Percentiles rank a stretch among this genome's conserved stretches.
These are phyloP conservation scores for Aegilops speltoides DNA, from an alignment of 176 grass and related monocot species.

Conservation along the genomic window DNA sequence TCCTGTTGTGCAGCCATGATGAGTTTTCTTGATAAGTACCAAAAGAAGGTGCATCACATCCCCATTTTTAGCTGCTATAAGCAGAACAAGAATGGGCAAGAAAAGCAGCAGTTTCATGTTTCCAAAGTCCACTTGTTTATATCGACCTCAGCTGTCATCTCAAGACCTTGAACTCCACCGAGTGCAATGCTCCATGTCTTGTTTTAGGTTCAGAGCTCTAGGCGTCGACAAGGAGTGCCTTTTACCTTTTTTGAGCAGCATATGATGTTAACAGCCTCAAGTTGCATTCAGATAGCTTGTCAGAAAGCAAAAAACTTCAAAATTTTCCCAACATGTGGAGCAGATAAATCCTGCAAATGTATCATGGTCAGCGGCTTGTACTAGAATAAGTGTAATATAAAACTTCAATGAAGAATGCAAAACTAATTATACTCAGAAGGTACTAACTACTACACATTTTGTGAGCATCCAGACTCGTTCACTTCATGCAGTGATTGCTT, in stretches of 20 bases:
- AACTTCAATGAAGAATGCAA: constrained; percentile 12
- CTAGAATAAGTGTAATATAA: neutral
- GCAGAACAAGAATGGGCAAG: neutral
- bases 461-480: neutral
- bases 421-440: neutral
- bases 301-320: constrained; percentile 9
- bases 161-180: constrained; percentile 6
- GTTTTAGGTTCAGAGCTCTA: constrained; percentile 11
- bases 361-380: neutral
- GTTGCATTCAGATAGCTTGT: constrained; percentile 19
- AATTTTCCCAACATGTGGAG: neutral
- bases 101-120: neutral
- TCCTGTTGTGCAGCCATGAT: neutral
- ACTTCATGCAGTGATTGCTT: neutral
- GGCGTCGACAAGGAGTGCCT: neutral
- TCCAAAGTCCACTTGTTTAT: neutral
- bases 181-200: neutral
- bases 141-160: constrained; percentile 15
- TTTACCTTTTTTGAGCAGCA: constrained; percentile 24
- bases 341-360: constrained; percentile 41
- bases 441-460: neutral
- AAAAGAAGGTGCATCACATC: neutral
- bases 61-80: neutral
- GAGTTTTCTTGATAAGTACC: constrained; percentile 1
- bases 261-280: constrained; percentile 8